Base-by-base conservation (phyloP, 495 filamentous ascomycete species). In the Neurospora discreta region DNA sequence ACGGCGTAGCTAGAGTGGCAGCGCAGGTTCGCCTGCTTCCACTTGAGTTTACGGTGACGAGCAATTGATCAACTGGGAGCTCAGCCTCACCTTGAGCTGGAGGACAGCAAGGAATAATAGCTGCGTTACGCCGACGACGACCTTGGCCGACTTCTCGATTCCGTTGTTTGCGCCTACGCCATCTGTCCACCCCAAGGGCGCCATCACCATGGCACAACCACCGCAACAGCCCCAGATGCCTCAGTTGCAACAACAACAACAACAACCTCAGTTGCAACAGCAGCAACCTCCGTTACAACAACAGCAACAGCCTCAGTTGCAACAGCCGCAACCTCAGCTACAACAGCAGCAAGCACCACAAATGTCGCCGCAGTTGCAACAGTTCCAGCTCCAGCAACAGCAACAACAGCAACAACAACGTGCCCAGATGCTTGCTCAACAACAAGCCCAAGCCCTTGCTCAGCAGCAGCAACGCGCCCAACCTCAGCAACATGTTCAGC, bases 141-240 rank as follows among this genome's bases (percentile, higher is more conserved):
- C n/a, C n/a, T 46, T 23, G n/a, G 8, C 44, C 44, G n/a, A 46
- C 20, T 23, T 11, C 10, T 52, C 44, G 44, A 33, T 23, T 33
- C 6, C 33, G 6, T 36, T 60, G 15, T 60, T 60, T 60, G 52
- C 52, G 52, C 52, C 52, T 60, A 6, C 11, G 44, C n/a, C 36
- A 43, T n/a, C 70, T 23, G 20, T 40, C 65, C 67, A 44, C 42
- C 30, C 58, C 10, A 20, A 39, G 30, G 40, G 40, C 67, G 15
- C 60, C 38, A 23, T 11, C 69, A 83, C 69, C 78, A 92, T 92
- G 90, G 88, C 89, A 76, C 89, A 91, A 84, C 88, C 87, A 72
- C 87, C 88, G 69, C 85, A 84, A 26, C 85, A 84, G 26, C 87
- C 87, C 23, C 88, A 85, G 39, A 73, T 72, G 71, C 71, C 75